These are phyloP conservation scores for Trametes pubescens DNA, from an alignment of 1,284 basidiomycete species.

Conservation along the genomic window DNA sequence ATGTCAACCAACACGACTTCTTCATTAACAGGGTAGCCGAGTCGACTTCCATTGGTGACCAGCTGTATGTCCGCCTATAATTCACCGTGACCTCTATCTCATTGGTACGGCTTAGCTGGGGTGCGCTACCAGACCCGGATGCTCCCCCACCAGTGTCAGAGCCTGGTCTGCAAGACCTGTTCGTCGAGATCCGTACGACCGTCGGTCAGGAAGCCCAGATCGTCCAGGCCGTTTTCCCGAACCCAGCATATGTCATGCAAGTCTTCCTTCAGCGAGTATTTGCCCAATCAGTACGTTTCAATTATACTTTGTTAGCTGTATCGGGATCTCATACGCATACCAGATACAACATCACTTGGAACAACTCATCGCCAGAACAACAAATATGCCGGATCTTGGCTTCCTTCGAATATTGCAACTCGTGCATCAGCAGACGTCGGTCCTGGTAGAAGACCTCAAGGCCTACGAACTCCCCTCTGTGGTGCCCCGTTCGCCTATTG, in stretches of 20 bases:
- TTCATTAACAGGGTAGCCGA: slow-evolving; percentile 91
- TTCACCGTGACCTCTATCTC: slow-evolving; percentile 8
- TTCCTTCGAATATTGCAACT: slow-evolving; percentile 93
- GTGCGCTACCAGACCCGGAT: slow-evolving; percentile 81
- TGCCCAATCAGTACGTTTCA: slow-evolving; percentile 86
- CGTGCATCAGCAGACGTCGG: slow-evolving; percentile 82
- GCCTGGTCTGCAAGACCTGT: slow-evolving; percentile 81
- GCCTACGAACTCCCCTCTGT: slow-evolving; percentile 85
- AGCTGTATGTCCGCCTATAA: slow-evolving; percentile 59
- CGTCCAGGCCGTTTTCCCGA: slow-evolving; percentile 98
- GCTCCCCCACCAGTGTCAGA: slow-evolving; percentile 82
- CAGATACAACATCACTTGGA: slow-evolving; percentile 97
- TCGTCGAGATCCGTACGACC: slow-evolving; percentile 89
- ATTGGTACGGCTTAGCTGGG: slow-evolving; percentile 71
- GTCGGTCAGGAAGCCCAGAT: slow-evolving; percentile 98
- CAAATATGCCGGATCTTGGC: slow-evolving; percentile 84
- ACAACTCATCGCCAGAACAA: slow-evolving; percentile 78
- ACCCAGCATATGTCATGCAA: slow-evolving; percentile 97
- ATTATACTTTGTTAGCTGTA: background rate
- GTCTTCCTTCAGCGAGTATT: slow-evolving; percentile 98
- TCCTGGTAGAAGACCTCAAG: slow-evolving; percentile 93
- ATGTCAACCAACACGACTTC: slow-evolving; percentile 99
- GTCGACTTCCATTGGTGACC: slow-evolving; percentile 61
- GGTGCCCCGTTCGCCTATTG: slow-evolving; percentile 66
- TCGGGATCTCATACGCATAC: slow-evolving; percentile 16